A percentile compares a stretch with the other conserved stretches of the same genome.
These are phyloP conservation scores for Vanrija sp. DNA, from an alignment of 1,284 basidiomycete species.

Conservation along the genomic window DNA sequence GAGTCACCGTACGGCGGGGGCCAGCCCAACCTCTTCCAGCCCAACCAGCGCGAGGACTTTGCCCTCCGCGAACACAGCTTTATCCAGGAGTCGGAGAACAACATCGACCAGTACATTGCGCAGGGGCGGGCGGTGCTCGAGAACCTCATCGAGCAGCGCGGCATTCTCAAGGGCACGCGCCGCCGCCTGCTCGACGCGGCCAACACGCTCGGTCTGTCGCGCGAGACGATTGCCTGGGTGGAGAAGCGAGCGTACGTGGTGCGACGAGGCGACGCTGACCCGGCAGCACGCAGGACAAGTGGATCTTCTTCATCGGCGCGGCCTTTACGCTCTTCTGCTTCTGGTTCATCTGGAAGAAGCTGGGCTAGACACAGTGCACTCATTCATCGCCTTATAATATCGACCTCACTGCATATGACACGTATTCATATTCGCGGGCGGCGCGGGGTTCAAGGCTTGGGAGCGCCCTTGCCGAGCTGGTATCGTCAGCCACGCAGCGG, in stretches of 20 bases:
- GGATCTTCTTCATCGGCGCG: slow-evolving; percentile 78
- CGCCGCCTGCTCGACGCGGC: slow-evolving; percentile 76
- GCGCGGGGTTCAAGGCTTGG: not conserved
- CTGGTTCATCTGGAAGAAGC: slow-evolving; percentile 80
- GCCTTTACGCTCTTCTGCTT: slow-evolving; percentile 86
- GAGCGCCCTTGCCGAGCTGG: not conserved
- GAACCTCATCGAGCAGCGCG: slow-evolving; percentile 83
- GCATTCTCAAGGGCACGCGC: slow-evolving; percentile 86
- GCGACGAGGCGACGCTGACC: slow-evolving; percentile 9
- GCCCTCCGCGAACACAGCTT: slow-evolving; percentile 83
- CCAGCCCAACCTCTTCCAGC: slow-evolving; percentile 47
- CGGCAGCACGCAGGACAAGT: slow-evolving; percentile 80
- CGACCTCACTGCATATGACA: slow-evolving; percentile 3
- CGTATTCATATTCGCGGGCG: not conserved
- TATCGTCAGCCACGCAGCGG: too few species aligned
- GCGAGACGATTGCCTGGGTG: slow-evolving; percentile 92
- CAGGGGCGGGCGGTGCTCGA: slow-evolving; percentile 86
- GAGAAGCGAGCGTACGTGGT: slow-evolving; percentile 72
- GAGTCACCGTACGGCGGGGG: slow-evolving; percentile 55
- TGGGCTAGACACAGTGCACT: slow-evolving; percentile 59
- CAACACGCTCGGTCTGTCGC: slow-evolving; percentile 84
- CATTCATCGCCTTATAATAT: not conserved
- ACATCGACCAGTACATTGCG: slow-evolving; percentile 81
- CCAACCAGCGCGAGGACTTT: slow-evolving; percentile 61
- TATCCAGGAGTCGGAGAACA: slow-evolving; percentile 70